Base-by-base conservation (phyloP, 1,284 basidiomycete species). In the Cerioporus squamosus region DNA sequence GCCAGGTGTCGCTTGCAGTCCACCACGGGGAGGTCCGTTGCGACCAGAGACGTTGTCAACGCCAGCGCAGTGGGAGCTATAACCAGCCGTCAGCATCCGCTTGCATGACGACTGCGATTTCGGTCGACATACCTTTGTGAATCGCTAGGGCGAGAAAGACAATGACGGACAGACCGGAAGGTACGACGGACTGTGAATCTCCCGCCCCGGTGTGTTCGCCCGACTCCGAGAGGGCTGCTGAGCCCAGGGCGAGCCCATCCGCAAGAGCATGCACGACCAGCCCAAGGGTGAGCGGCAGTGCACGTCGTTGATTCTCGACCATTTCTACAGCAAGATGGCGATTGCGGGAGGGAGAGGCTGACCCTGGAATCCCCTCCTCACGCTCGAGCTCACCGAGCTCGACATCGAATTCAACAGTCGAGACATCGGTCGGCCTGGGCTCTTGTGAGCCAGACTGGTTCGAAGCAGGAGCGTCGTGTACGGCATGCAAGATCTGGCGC, bases 221-320 rank as follows among this genome's bases (percentile, higher is more conserved):
- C 5, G 72, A 60, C 9, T 69, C 68, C 5, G 77, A 76, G 3
- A 87, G 73, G 24, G 82, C 82, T 2, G 90, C 88, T 3, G 94
- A 91, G 26, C 95, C 95, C 46, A 98, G 76, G 1, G 94, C 94
- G 56, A 97, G 86, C 1, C 95, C 95, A 73, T 98, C 95, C 0
- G 94, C 91, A 31, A 95, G 79, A 2, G 89, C 92, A 70, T 97
- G 95, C 39, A 95, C 84, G 38, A 93, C 82, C 44, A 97, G 77
- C 0, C 95, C 95, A 5, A 97, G 73, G 0, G 94, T 94, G 39
- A 95, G 80, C 44, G 92, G 85, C 59, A 91, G 82, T 14, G 84
- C 85, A 44, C 66, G 74, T 63, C 55, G 57, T 36, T 53, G 67
- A 54, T 62, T 54, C 17, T 60, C 65, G 18, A 43, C 10, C 10